Evolutionary conservation across 495 filamentous ascomycete genomes (phyloP).

Genomic region (Articulospora tetracladia): DNA sequence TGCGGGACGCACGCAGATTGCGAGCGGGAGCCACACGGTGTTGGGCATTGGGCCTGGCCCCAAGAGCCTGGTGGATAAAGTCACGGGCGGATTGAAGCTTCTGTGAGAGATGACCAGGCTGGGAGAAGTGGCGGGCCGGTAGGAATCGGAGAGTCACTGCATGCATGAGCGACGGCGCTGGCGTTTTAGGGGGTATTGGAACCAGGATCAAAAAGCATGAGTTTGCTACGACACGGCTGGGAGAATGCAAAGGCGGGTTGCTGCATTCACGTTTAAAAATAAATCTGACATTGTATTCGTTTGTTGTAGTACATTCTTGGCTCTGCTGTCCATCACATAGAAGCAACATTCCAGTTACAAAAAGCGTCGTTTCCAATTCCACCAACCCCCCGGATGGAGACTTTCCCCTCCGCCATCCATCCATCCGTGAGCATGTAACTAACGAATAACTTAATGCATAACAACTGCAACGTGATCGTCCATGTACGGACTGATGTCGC

Average conservation of each 20-base stretch:
- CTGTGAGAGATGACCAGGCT: constrained; percentile 41
- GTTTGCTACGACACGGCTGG: background rate
- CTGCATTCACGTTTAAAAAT: too few relatives aligned
- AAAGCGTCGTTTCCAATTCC: too few relatives aligned
- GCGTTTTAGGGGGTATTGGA: background rate
- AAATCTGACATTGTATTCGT: background rate
- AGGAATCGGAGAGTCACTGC: background rate
- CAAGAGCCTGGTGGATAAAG: constrained; percentile 77
- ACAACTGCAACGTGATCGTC: constrained; percentile 66
- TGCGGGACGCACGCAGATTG: constrained; percentile 97
- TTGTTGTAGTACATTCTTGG: too few relatives aligned
- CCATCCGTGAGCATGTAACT: background rate
- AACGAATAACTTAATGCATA: constrained; percentile 35
- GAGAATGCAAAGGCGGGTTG: too few relatives aligned
- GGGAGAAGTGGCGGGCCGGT: background rate
- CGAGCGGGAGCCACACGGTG: constrained; percentile 84
- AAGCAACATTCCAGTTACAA: too few relatives aligned
- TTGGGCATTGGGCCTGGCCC: constrained; percentile 86
- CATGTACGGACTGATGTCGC: constrained; percentile 62
- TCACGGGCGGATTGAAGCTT: constrained; percentile 87
- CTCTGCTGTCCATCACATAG: too few relatives aligned
- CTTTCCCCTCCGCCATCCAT: background rate
- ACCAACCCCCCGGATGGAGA: too few relatives aligned
- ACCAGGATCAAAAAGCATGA: background rate
- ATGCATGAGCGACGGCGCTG: background rate